Base-by-base conservation (phyloP, 495 filamentous ascomycete genomes). In the Lasiosphaeris hirsuta region DNA sequence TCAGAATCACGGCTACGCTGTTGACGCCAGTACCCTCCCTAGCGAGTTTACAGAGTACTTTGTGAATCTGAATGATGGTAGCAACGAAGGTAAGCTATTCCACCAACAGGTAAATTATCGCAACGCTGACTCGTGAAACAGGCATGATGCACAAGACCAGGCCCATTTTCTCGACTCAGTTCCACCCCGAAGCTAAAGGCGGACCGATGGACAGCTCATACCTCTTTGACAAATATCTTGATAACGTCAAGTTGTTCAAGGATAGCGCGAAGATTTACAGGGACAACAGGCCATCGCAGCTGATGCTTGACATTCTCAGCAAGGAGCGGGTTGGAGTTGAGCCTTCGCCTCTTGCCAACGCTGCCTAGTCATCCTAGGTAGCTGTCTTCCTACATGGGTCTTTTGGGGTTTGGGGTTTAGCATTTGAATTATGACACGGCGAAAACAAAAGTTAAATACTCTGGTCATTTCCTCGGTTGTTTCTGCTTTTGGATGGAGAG, bases 1-100 rank as follows among this genome's bases (percentile, higher is more conserved):
- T 66, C 94, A 98, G 79, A 98, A 99, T 77, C 94, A 99, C 74
- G 94, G 94, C 44, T 99, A 99, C 66, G 94, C 94, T 14, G 92
- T 99, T 44, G 94, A 97, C 67, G 84, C 90, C 9, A 78, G 78
- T 52, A 96, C 90, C 9, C 80, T 99, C 17, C 81, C 88, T 19
- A 76, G 72, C 34, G 89, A 97, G 49, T 99, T 89, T 85, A 94
- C 93, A 80, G 93, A 96, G 68, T 96, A 96, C 78, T 97, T 97
- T 68, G 84, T 94, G 66, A 98, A 98, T 80, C 80, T 97, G 56
- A 97, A 97, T 75, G 94, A 98, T 66, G 87, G 87, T 36, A 88
- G 84, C 76, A 97, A 97, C 71, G 93, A 97, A 75, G 92, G 87
- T 75, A 63, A 44, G 68, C 52, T 38, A 23, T 10, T 14, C 36